Percentiles rank a stretch among this genome's conserved stretches.
Evolutionary conservation across 2,329 filamentous ascomycete genomes (phyloP).

Genomic region (Coleophoma eucalyptorum): DNA sequence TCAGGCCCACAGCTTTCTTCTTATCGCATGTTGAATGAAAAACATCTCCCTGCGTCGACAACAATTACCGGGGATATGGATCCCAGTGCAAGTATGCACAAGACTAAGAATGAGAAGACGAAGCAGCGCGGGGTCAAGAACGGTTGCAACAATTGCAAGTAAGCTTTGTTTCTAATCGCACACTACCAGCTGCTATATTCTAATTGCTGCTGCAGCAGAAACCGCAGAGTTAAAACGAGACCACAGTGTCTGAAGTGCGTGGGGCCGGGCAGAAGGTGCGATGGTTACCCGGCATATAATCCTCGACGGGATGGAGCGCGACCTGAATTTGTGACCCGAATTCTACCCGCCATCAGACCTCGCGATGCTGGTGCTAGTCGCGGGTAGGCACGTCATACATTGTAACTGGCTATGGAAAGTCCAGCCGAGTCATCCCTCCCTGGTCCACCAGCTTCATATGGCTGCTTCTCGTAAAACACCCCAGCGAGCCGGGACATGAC

Average conservation of each 20-base stretch:
- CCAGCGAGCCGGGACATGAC: no score
- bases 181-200: not conserved
- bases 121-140: conserved; percentile 44
- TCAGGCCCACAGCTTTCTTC: no score
- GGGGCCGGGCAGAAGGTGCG: conserved; percentile 53
- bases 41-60: no score
- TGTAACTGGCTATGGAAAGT: no score
- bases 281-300: conserved; percentile 47
- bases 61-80: not conserved
- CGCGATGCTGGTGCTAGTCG: not conserved
- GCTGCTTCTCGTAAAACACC: no score
- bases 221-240: conserved; percentile 61
- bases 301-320: conserved; percentile 10
- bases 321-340: not conserved
- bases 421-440: no score
- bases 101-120: not conserved
- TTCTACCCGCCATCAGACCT: not conserved
- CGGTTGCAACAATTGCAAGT: conserved; percentile 67
- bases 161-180: conserved; percentile 26
- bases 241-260: conserved; percentile 58
- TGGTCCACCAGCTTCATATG: no score
- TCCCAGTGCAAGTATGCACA: not conserved
- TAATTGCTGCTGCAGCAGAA: conserved; percentile 31
- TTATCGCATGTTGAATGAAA: no score
- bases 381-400: no score